Conservation (phyloP, 352 stramenopile genomes). For the Phytophthora citrophthora region DNA sequence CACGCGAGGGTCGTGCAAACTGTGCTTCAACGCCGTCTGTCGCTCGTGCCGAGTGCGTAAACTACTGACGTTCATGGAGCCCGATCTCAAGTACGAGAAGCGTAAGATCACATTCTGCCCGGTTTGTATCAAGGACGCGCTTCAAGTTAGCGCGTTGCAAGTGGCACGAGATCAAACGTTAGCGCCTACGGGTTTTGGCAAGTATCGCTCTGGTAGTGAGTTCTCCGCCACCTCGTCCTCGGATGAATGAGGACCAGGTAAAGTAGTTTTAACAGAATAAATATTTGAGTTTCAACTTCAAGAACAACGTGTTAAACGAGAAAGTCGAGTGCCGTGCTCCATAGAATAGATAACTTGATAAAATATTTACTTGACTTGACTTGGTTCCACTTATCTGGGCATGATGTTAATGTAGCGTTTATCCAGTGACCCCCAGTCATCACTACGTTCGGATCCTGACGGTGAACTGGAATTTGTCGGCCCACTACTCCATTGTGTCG, state of each 20-base stretch:
- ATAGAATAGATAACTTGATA: background rate
- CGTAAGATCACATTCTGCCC: slow-evolving; percentile 54
- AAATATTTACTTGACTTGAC: slow-evolving; percentile 1
- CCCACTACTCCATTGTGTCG: slow-evolving; percentile 24
- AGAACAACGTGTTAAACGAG: too few relatives aligned
- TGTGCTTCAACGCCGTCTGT: slow-evolving; percentile 53
- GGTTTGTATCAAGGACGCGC: slow-evolving; percentile 46
- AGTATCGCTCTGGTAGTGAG: slow-evolving; percentile 17
- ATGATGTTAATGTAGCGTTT: slow-evolving; percentile 32
- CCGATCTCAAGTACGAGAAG: slow-evolving; percentile 43
- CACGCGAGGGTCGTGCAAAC: slow-evolving; percentile 38
- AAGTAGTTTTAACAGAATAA: slow-evolving; percentile 9
- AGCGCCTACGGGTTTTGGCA: slow-evolving; percentile 6
- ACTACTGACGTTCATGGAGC: slow-evolving; percentile 44
- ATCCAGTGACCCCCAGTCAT: slow-evolving; percentile 26
- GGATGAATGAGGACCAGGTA: slow-evolving; percentile 19
- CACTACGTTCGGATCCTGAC: slow-evolving; percentile 18
- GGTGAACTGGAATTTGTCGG: slow-evolving; percentile 23
- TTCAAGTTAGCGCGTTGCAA: slow-evolving; percentile 32
- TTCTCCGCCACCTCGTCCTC: slow-evolving; percentile 36
- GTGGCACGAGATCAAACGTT: slow-evolving; percentile 29
- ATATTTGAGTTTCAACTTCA: too few relatives aligned
- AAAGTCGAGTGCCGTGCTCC: background rate
- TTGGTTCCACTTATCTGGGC: slow-evolving; percentile 14
- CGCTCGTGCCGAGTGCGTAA: slow-evolving; percentile 44